Base-by-base conservation (phyloP, 352 stramenopile species). In the Phytopythium litorale region DNA sequence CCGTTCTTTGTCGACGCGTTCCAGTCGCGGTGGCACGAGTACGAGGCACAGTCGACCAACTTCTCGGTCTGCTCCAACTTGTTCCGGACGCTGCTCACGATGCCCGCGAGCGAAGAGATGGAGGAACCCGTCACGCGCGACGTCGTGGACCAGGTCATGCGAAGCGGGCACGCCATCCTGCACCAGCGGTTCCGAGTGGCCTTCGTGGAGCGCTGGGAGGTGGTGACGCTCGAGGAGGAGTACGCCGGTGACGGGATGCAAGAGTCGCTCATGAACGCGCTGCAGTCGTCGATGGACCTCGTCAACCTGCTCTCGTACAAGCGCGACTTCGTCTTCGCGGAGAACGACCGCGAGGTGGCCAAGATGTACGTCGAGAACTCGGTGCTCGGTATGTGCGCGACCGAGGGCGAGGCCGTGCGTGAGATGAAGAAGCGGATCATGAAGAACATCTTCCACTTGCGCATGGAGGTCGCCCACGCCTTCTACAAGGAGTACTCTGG, bases 301-400 rank as follows among this genome's bases (percentile, higher is more conserved):
- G 74, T 94, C 30, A 90, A 94, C 32, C 64, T 96, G 32, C 63
- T 96, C 7, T 89, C 82, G 54, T 96, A 94, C 77, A 92, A 96
- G 67, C 77, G 88, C 33, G 73, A 91, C 51, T 92, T 96, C 73
- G 84, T 96, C 19, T 94, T 96, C 46, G 58, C 71, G 43, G 75
- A 75, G 32, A 81, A 92, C 9, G 84, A 91, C 51, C 76, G 76
- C 40, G 71, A 72, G 9, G 77, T 96, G 25, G 84, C 85, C 3
- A 91, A 89, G 38, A 64, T 96, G 6, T 81, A 94, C 45, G 86
- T 79, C 0, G 82, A 96, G 48, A 77, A 92, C 57, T 92, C 85
- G 11, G 70, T 94, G 7, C 60, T 84, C 15, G 79, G 76, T 8
- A 92, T 94, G 78, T 82, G 74, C 28, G 82, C 70, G 23, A 75